These are phyloP conservation scores for Candolleomyces aberdarensis DNA, from an alignment of 768 basidiomycete genomes.

Conservation along the genomic window DNA sequence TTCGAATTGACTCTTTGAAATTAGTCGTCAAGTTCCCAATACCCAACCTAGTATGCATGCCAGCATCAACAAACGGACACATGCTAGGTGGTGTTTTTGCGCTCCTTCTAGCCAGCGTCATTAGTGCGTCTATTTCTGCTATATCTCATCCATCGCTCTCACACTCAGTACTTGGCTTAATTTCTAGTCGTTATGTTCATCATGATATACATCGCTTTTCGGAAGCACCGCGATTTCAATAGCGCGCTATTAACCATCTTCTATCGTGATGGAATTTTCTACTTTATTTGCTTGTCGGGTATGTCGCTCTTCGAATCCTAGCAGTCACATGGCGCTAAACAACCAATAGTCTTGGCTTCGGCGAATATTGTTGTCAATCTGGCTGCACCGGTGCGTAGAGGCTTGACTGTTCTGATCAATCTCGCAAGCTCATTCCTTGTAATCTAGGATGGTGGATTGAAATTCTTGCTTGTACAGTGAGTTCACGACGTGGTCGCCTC, in stretches of 20 bases:
- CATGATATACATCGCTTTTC: constrained; percentile 5
- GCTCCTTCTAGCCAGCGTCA: not conserved
- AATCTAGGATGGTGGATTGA: not conserved
- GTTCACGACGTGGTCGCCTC: not conserved
- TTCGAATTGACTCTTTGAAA: not conserved
- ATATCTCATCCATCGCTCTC: no score
- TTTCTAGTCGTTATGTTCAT: constrained; percentile 3
- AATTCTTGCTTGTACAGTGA: not conserved
- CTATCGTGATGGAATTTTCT: constrained; percentile 4
- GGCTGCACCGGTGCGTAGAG: not conserved
- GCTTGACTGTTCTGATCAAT: not conserved
- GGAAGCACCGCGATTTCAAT: constrained; percentile 1
- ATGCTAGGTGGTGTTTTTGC: not conserved
- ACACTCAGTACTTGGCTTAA: no score
- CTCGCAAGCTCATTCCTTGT: not conserved
- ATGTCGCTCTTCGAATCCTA: not conserved
- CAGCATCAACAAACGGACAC: not conserved
- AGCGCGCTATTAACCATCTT: not conserved
- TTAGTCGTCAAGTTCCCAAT: not conserved
- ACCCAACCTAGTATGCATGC: not conserved
- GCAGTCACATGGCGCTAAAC: not conserved
- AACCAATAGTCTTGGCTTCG: not conserved
- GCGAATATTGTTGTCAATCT: not conserved
- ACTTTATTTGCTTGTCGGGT: constrained; percentile 1
- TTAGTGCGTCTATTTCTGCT: not conserved